phyloP scores from a whole-genome alignment of 805 yeast species.

The Wickerhamia fluorescens region DNA sequence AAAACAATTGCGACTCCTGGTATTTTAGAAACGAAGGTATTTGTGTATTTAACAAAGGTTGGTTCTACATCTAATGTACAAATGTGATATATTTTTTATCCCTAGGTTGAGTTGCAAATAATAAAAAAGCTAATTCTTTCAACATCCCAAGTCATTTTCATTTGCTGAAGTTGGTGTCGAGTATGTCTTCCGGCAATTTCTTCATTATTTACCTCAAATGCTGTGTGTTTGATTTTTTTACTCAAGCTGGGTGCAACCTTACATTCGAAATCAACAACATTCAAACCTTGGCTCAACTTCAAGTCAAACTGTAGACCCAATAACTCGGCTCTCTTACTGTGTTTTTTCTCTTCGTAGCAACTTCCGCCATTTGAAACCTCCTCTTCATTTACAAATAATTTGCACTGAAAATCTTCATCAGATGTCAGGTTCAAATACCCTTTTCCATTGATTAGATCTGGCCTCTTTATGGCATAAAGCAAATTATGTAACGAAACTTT shows the following conservation, averaged over 20 bases:
- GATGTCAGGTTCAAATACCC: conserved; percentile 24
- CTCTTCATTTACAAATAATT: conserved; percentile 31
- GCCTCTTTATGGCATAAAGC: conserved; percentile 23
- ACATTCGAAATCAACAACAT: conserved; percentile 33
- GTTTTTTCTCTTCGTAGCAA: conserved; percentile 20
- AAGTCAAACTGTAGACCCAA: conserved; percentile 29
- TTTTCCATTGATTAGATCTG: conserved; percentile 27
- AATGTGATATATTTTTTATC: background rate
- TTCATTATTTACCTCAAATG: conserved; percentile 15
- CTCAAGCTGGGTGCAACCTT: conserved; percentile 34
- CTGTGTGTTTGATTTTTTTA: conserved; percentile 25
- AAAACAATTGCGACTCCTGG: background rate
- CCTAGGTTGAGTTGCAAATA: conserved; percentile 19
- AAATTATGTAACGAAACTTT: conserved; percentile 29
- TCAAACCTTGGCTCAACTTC: conserved; percentile 34
- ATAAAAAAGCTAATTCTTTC: conserved; percentile 31
- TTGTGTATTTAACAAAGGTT: background rate
- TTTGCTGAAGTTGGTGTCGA: conserved; percentile 38
- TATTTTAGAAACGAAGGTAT: background rate
- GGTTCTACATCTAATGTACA: conserved; percentile 1
- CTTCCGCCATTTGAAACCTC: conserved; percentile 28
- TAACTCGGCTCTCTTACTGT: conserved; percentile 9
- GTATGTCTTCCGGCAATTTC: conserved; percentile 36
- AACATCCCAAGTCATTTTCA: conserved; percentile 40
- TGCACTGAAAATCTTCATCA: conserved; percentile 37